Evolutionary conservation across 2,329 filamentous ascomycete species (phyloP).

Genomic region (Colletotrichum orchidophilum): DNA sequence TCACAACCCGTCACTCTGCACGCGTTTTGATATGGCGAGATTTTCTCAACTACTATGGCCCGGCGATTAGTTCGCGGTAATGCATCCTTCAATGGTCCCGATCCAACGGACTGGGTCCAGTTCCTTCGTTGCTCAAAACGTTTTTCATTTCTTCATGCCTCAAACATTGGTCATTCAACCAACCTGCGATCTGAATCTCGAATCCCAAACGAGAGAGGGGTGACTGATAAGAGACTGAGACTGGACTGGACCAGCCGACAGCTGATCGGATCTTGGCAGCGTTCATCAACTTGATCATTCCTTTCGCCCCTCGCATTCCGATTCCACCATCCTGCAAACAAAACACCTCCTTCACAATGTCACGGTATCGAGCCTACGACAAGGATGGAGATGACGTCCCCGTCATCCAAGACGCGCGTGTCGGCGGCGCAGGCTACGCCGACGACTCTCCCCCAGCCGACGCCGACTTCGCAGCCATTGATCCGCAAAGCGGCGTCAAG

Average conservation of each 20-base stretch:
- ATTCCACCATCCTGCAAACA: not conserved
- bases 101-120: not conserved
- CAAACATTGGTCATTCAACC: not conserved
- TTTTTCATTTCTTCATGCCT: not conserved
- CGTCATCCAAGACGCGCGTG: constrained; percentile 6
- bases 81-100: constrained; percentile 8
- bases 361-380: constrained; percentile 26
- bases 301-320: not conserved
- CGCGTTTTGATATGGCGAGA: not conserved
- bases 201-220: not conserved
- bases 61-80: constrained; percentile 18
- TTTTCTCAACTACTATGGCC: not conserved
- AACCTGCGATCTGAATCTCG: not conserved
- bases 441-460: constrained; percentile 43
- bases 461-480: constrained; percentile 57
- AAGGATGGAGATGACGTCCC: constrained; percentile 21
- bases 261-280: not conserved
- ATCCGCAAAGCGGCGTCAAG: constrained; percentile 73
- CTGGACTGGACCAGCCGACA: not conserved
- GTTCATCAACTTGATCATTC: not conserved
- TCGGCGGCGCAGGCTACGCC: not conserved
- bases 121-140: not conserved
- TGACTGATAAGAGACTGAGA: not conserved
- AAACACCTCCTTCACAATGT: not conserved
- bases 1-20: constrained; percentile 6